Percentiles rank a stretch among this genome's conserved stretches.
These are phyloP conservation scores for Maudiozyma saulgeensis DNA, from an alignment of 805 yeast species.

Conservation along the genomic window DNA sequence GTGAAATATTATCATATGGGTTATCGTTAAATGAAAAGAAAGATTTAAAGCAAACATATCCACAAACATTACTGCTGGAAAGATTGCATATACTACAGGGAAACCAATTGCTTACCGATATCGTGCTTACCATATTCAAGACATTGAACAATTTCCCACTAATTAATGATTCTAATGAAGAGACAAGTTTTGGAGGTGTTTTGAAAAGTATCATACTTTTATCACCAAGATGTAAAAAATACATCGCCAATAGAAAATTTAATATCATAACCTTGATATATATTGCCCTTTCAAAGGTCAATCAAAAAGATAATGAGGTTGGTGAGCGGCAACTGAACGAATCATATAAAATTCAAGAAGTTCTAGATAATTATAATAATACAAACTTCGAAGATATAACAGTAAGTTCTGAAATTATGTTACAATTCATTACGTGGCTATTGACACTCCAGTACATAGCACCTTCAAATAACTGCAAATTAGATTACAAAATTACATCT, in stretches of 20 bases:
- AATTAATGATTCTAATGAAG: constrained; percentile 27
- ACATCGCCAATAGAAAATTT: constrained; percentile 28
- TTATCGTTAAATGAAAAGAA: constrained; percentile 16
- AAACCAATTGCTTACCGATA: constrained; percentile 22
- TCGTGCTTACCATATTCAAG: constrained; percentile 34
- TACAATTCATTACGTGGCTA: constrained; percentile 39
- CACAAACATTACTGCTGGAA: constrained; percentile 20
- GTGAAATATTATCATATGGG: constrained; percentile 19
- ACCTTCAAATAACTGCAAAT: constrained; percentile 28
- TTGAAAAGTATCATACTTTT: constrained; percentile 38
- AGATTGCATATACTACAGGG: constrained; percentile 32
- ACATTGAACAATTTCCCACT: constrained; percentile 45
- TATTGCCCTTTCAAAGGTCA: constrained; percentile 35
- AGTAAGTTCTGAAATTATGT: constrained; percentile 35
- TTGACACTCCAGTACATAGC: constrained; percentile 36
- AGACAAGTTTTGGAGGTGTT: constrained; percentile 33
- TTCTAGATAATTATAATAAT: constrained; percentile 36
- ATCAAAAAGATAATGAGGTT: constrained; percentile 6
- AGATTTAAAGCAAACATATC: constrained; percentile 18
- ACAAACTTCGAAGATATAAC: constrained; percentile 31
- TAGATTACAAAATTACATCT: constrained; percentile 19
- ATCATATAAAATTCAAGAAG: constrained; percentile 7
- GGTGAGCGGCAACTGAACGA: neutral
- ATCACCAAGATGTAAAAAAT: constrained; percentile 33
- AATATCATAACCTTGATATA: constrained; percentile 40